Evolutionary conservation across 495 filamentous ascomycete genomes (phyloP).

Genomic region (Astrothelium macrocarpum): DNA sequence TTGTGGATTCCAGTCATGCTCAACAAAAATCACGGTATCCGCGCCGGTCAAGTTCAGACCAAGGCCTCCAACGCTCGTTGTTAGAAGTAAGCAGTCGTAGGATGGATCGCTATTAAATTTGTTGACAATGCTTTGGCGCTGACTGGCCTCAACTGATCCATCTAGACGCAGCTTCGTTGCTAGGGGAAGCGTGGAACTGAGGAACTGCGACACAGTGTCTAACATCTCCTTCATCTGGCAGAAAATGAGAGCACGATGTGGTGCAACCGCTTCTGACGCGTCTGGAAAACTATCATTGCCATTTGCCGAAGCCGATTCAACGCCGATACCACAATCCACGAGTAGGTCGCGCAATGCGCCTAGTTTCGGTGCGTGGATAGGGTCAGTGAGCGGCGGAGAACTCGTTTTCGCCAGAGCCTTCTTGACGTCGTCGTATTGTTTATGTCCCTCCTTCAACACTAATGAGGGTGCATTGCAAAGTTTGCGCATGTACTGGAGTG

Average conservation of each 20-base stretch:
- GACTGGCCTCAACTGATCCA: constrained; percentile 78
- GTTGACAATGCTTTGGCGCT: constrained; percentile 93
- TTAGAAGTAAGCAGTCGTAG: constrained; percentile 85
- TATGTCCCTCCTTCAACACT: constrained; percentile 88
- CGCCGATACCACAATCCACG: constrained; percentile 90
- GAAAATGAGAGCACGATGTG: constrained; percentile 91
- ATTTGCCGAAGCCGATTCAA: constrained; percentile 30
- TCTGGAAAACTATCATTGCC: constrained; percentile 47
- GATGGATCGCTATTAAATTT: constrained; percentile 96
- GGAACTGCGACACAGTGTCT: constrained; percentile 79
- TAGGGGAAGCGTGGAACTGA: constrained; percentile 74
- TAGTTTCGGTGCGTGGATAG: constrained; percentile 85
- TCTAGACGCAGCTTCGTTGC: constrained; percentile 87
- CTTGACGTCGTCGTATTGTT: constrained; percentile 78
- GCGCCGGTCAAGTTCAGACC: constrained; percentile 94
- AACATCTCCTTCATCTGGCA: constrained; percentile 99
- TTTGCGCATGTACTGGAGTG: constrained; percentile 97
- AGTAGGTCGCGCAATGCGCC: constrained; percentile 79
- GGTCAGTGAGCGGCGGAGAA: constrained; percentile 61
- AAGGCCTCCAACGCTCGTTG: constrained; percentile 87
- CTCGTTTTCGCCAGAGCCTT: constrained; percentile 57
- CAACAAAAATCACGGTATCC: constrained; percentile 97
- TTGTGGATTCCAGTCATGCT: constrained; percentile 99
- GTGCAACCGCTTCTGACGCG: constrained; percentile 74
- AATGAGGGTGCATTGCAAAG: constrained; percentile 94